Base-by-base conservation (phyloP, 345 rosid genomes). In the Bruguiera gymnorhiza region DNA sequence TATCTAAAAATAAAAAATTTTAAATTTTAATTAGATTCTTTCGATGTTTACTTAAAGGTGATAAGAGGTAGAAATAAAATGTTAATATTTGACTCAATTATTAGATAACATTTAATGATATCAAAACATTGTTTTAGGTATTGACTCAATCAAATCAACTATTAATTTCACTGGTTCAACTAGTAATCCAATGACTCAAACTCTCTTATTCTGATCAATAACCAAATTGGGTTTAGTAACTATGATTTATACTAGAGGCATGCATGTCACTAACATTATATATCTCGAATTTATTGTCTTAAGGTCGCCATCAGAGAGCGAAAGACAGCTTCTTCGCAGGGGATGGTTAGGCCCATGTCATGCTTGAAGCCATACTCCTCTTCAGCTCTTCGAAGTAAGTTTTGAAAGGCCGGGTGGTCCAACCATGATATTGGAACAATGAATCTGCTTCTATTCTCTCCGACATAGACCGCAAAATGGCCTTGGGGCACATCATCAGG, bases 401-500 rank as follows among this genome's bases (percentile, higher is more conserved):
- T 26, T 32, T 66, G 81, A 32, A 80, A 80, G 15, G 51, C 34
- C 27, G 76, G 72, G 0, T 73, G 76, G 5, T 77, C 67, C 63
- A 77, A 57, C 53, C 62, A 68, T 3, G 84, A 67, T 19, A 77
- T 52, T 0, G 83, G 83, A 5, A 80, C 64, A 11, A 77, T 54
- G 68, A 36, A 68, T 63, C 73, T 69, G 29, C 59, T 70, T 72
- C 62, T 83, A n/a, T 67, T 65, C 65, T 75, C 75, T 58, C 84
- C 84, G 21, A 83, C 79, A 60, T 80, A 80, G n/a, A 78, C 75
- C 8, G 80, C 77, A 6, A 83, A 58, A 46, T 73, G 77, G 21
- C 84, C 86, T 66, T 48, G 76, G 0, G 82, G 84, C 11, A 81
- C 79, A 53, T 81, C 75, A 51, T 68, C 60, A 13, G 96, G 91